phyloP scores from a whole-genome alignment of 140 eudicot genomes.

The Oenanthe javanica region DNA sequence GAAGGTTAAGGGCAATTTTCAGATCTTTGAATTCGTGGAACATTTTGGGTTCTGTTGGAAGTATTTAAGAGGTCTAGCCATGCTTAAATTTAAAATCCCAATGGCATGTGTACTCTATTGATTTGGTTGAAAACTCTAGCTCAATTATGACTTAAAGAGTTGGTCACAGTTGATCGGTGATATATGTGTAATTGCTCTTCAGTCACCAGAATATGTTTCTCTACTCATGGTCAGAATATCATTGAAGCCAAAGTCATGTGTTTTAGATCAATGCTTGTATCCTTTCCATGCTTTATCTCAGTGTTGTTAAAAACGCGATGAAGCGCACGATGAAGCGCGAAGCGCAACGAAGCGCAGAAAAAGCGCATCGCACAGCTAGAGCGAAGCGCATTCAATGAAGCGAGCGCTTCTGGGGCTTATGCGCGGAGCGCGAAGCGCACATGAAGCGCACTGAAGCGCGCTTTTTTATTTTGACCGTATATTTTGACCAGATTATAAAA shows the following conservation, averaged over 20 bases:
- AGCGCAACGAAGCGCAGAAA: too few species aligned
- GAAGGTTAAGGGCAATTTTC: neutral
- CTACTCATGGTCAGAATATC: neutral
- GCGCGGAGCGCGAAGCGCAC: too few species aligned
- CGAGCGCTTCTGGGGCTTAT: too few species aligned
- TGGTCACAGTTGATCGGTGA: neutral
- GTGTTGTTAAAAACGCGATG: too few species aligned
- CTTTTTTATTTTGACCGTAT: too few species aligned
- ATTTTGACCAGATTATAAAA: too few species aligned
- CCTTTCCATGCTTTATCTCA: too few species aligned
- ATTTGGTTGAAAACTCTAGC: neutral
- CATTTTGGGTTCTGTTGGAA: neutral
- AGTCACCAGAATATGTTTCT: neutral
- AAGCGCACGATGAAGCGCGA: too few species aligned
- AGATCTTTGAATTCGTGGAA: neutral
- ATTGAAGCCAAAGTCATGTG: neutral
- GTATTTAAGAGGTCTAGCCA: neutral
- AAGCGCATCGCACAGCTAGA: too few species aligned
- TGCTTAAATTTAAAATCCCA: neutral
- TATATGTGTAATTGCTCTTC: neutral
- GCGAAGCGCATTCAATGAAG: too few species aligned
- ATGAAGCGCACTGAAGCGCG: too few species aligned
- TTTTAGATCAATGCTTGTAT: neutral
- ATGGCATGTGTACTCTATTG: neutral
- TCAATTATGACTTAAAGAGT: neutral